Conservation (phyloP, 345 rosid species). For the Heritiera fomes region DNA sequence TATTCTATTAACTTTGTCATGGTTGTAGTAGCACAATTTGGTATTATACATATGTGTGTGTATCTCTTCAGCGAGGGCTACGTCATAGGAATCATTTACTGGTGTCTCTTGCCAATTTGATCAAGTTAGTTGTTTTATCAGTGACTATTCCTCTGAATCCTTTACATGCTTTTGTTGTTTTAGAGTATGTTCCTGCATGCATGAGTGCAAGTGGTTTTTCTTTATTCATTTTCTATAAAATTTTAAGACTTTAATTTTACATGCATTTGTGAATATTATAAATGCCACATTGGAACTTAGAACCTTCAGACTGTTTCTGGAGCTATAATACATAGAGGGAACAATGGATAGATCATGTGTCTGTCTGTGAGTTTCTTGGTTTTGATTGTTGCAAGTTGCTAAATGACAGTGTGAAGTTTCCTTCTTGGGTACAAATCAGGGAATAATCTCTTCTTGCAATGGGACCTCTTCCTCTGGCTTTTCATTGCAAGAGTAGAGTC, state of each 20-base stretch:
- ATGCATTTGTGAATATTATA: neutral
- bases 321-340: neutral
- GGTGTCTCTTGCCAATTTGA: neutral
- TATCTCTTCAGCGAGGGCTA: neutral
- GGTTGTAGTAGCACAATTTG: slow-evolving; percentile 1
- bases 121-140: neutral
- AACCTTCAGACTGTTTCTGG: neutral
- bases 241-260: neutral
- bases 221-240: neutral
- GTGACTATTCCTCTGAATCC: neutral
- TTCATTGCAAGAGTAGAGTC: neutral
- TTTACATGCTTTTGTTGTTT: neutral
- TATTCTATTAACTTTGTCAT: neutral
- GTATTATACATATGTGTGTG: neutral
- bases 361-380: neutral
- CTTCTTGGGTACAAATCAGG: neutral
- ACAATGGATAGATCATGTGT: neutral
- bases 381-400: neutral
- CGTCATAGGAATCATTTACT: neutral
- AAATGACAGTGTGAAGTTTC: neutral
- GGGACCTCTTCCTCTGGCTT: neutral
- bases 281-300: neutral
- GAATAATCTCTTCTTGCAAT: neutral
- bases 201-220: neutral
- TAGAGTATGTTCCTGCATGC: neutral